These are phyloP conservation scores for Penicillium waksmanii DNA, from an alignment of 495 filamentous ascomycete genomes.

Conservation along the genomic window DNA sequence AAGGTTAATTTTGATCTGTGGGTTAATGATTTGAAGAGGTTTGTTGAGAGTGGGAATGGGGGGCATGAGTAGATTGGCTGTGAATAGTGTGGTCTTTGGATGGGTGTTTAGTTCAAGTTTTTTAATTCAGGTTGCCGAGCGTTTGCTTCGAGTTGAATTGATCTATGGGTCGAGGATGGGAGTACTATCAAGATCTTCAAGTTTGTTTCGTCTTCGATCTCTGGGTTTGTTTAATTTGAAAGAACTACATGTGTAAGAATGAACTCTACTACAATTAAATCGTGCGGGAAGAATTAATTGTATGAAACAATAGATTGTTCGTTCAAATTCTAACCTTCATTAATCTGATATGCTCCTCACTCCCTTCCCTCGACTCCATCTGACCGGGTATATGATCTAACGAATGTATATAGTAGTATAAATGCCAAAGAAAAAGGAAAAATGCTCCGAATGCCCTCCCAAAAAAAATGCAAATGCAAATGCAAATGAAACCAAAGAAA, in stretches of 20 bases:
- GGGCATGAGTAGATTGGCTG: neutral
- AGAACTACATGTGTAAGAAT: too few relatives aligned
- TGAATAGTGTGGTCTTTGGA: neutral
- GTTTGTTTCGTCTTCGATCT: too few relatives aligned
- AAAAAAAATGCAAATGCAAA: conserved; percentile 7
- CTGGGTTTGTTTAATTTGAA: too few relatives aligned
- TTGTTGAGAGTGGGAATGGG: conserved; percentile 28
- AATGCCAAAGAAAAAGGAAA: neutral
- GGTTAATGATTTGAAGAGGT: conserved; percentile 44
- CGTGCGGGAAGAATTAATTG: neutral
- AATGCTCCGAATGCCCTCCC: conserved; percentile 22
- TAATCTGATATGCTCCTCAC: neutral
- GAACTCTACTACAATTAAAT: too few relatives aligned
- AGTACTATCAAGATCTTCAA: too few relatives aligned
- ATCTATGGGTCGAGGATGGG: too few relatives aligned
- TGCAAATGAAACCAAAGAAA: neutral
- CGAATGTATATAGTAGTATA: conserved; percentile 8
- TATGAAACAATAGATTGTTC: neutral
- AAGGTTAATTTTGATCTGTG: conserved; percentile 42
- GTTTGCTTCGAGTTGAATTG: too few relatives aligned
- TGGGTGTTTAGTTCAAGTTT: neutral
- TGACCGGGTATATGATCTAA: conserved; percentile 23
- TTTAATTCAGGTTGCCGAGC: too few relatives aligned
- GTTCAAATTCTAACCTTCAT: neutral
- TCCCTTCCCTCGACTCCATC: conserved; percentile 8